These are phyloP conservation scores for Xylaria sp. DNA, from an alignment of 2,329 filamentous ascomycete genomes.

Conservation along the genomic window DNA sequence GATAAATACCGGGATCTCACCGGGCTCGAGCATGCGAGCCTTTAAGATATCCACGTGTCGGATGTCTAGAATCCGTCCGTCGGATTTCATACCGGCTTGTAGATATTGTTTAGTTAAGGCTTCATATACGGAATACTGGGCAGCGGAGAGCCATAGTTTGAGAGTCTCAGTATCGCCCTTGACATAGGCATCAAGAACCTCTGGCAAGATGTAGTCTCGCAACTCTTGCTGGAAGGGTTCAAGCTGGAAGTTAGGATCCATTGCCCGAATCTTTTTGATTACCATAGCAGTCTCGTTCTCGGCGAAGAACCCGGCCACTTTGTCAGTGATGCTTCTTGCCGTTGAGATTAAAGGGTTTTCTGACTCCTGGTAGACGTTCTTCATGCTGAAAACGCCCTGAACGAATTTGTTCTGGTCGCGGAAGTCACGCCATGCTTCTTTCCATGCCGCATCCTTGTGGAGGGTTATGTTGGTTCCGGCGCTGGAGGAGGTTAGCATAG, in stretches of 20 bases:
- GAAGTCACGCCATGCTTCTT: slow-evolving; percentile 98
- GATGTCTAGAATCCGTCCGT: slow-evolving; percentile 95
- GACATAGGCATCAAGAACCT: slow-evolving; percentile 97
- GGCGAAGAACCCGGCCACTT: slow-evolving; percentile 93
- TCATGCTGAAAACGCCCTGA: slow-evolving; percentile 87
- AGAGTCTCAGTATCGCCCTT: slow-evolving; percentile 93
- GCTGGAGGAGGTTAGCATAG: slow-evolving; percentile 61
- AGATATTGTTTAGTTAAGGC: slow-evolving; percentile 98
- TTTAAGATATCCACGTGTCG: slow-evolving; percentile 89
- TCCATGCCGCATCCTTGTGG: slow-evolving; percentile 97
- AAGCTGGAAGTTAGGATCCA: slow-evolving; percentile 94
- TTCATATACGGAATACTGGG: slow-evolving; percentile 95
- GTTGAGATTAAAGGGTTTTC: slow-evolving; percentile 96
- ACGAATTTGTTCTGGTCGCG: slow-evolving; percentile 88
- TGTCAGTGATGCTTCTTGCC: slow-evolving; percentile 92
- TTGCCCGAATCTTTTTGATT: slow-evolving; percentile 96
- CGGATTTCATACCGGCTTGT: slow-evolving; percentile 89
- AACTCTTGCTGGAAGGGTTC: slow-evolving; percentile 96
- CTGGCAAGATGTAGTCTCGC: slow-evolving; percentile 96
- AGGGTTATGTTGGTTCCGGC: slow-evolving; percentile 94
- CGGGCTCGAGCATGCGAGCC: slow-evolving; percentile 83
- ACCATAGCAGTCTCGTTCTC: slow-evolving; percentile 98
- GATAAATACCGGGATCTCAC: slow-evolving; percentile 94
- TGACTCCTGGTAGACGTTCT: slow-evolving; percentile 91
- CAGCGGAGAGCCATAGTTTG: slow-evolving; percentile 94